These are phyloP conservation scores for Cordyceps militaris DNA, from an alignment of 2,329 filamentous ascomycete species.

Conservation along the genomic window DNA sequence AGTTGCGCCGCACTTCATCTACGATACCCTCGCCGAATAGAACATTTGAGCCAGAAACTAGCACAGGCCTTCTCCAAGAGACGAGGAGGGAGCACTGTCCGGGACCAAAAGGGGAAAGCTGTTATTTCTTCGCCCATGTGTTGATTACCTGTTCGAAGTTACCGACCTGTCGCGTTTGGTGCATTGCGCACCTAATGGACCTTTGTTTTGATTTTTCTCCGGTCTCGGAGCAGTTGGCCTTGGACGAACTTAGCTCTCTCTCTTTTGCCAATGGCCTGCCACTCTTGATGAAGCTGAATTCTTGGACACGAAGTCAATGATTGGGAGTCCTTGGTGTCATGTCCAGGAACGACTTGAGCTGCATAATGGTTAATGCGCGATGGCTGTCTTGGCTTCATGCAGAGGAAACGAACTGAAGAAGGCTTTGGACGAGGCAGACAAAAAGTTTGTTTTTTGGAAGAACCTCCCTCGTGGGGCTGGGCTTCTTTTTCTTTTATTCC, in stretches of 20 bases:
- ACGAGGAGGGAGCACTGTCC: conserved; percentile 18
- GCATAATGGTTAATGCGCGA: conserved; percentile 9
- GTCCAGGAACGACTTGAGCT: not conserved
- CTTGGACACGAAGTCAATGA: conserved; percentile 9
- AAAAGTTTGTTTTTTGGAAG: conserved; percentile 9
- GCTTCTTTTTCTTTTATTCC: conserved; percentile 4
- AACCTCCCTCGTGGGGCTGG: not conserved
- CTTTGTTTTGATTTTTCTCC: not conserved
- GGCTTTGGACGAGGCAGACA: conserved; percentile 9
- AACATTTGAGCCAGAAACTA: conserved; percentile 24
- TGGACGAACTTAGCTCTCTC: not conserved
- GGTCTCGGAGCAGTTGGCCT: not conserved
- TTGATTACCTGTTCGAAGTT: conserved; percentile 12
- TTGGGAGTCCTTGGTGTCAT: conserved; percentile 8
- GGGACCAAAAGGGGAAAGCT: conserved; percentile 9
- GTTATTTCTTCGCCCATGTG: conserved; percentile 15
- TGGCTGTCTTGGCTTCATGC: conserved; percentile 1
- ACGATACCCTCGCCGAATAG: conserved; percentile 46
- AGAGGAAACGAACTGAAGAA: conserved; percentile 9
- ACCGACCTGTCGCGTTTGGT: not conserved
- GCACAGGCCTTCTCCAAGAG: conserved; percentile 28
- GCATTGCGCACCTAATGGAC: conserved; percentile 3
- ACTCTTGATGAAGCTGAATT: conserved; percentile 5
- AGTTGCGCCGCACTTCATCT: conserved; percentile 39
- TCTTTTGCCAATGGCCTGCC: not conserved